phyloP scores from a whole-genome alignment of 148 eudicot species.

The Rhododendron griersonianum region DNA sequence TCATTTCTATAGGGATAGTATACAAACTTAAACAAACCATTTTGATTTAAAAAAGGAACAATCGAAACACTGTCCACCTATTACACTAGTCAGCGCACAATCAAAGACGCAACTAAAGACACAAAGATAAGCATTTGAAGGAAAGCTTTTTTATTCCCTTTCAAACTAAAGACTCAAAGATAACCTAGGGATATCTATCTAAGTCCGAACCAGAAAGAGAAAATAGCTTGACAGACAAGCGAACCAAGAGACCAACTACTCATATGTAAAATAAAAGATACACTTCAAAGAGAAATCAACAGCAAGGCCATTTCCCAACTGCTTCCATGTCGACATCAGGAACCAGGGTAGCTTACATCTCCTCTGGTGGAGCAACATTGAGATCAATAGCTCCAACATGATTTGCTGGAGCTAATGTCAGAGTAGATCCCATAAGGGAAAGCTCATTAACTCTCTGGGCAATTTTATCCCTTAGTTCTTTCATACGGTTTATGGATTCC shows the following conservation, averaged over 20 bases:
- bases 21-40: neutral
- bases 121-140: neutral
- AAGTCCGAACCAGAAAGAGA: neutral
- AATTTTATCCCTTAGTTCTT: neutral
- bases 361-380: constrained; percentile 3
- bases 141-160: neutral
- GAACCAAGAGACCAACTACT: neutral
- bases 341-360: neutral
- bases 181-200: neutral
- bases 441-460: neutral
- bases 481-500: neutral
- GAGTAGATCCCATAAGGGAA: neutral
- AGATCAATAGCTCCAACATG: constrained; percentile 3
- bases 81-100: neutral
- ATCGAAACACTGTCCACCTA: neutral
- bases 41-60: neutral
- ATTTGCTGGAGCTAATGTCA: neutral
- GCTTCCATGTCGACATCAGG: neutral
- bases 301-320: neutral
- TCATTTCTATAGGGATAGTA: neutral
- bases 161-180: neutral
- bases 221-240: neutral
- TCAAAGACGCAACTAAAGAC: neutral
- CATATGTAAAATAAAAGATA: neutral
- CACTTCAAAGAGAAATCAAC: neutral